Evolutionary conservation across 1,284 basidiomycete species (phyloP), one percentile per base, ranked within the genome.

Genomic region (Fomitopsis betulina): DNA sequence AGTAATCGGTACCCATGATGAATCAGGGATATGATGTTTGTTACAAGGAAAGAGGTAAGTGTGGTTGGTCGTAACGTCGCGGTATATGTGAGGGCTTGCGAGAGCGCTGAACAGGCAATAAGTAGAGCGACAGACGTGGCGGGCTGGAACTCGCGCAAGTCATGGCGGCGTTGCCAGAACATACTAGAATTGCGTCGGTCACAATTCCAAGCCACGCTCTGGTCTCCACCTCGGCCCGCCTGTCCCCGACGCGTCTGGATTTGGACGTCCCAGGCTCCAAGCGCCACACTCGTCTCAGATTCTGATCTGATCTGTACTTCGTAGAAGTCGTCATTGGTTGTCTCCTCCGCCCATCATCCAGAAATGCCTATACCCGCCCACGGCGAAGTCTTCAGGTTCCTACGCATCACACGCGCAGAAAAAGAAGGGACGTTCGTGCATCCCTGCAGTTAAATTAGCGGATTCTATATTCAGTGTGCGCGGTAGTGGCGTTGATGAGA

Each of bases 1-100:
- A 95, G 75, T 94, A 94, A 77, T 93, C 87, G 65, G 76, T 74
- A 60, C 87, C 90, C 89, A 91, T 91, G 50, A 60, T 59, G 52
- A 30, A 50, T 53, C 45, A 51, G 33, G 2, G 19, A 42, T 49
- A 19, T 37, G 15, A 9, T 42, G 21, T n/a, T 30, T 32, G 37
- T 25, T 35, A n/a, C 15, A 40, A 19, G 32, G 33, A 27, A 53
- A 33, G 53, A 35, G 51, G 51, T 60, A 56, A n/a, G n/a, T 53
- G 30, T 53, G 17, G 49, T 33, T 17, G 27, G 39, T 39, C 32
- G 52, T 45, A 35, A 33, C 39, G 45, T n/a, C n/a, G n/a, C n/a
- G n/a, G n/a, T 55, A 27, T 35, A 30, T 51, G 47, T 38, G 32
- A 25, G 27, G 7, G 17, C 27, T 17, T 8, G 32, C n/a, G 49